These are phyloP conservation scores for Colletotrichum tamarilloi DNA, from an alignment of 2,329 filamentous ascomycete species.

Conservation along the genomic window DNA sequence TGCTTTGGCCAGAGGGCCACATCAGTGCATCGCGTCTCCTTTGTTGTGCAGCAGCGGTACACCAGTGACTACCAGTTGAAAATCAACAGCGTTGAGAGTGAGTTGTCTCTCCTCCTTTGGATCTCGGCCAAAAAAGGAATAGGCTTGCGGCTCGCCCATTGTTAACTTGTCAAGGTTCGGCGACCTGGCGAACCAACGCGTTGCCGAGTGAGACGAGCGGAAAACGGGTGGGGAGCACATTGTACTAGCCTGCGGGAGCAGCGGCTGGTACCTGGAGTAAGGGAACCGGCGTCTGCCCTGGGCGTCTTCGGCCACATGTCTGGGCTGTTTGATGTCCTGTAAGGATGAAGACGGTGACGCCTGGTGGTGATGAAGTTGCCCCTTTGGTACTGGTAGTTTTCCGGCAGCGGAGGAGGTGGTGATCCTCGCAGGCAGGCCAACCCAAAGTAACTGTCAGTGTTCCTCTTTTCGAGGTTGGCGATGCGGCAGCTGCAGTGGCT, in stretches of 20 bases:
- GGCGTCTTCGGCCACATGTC: background rate
- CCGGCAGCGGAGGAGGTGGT: background rate
- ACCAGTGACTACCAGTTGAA: background rate
- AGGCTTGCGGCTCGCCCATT: constrained; percentile 15
- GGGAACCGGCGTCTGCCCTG: constrained; percentile 13
- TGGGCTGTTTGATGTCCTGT: background rate
- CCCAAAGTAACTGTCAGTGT: background rate
- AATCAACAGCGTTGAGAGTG: background rate
- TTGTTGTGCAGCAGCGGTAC: constrained; percentile 13
- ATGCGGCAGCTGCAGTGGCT: constrained; percentile 17
- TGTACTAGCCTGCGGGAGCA: constrained; percentile 26
- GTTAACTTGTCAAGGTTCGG: constrained; percentile 16
- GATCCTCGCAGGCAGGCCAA: constrained; percentile 7
- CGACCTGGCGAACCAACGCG: constrained; percentile 8
- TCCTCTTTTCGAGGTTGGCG: constrained; percentile 10
- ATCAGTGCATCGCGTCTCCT: background rate
- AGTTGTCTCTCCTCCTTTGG: background rate
- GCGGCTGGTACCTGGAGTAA: constrained; percentile 23
- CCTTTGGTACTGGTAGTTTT: background rate
- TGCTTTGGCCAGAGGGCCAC: background rate
- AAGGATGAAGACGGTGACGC: background rate
- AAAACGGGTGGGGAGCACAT: constrained; percentile 5
- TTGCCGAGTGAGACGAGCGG: constrained; percentile 21
- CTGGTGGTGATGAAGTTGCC: constrained; percentile 18
- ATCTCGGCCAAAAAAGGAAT: constrained; percentile 15